Evolutionary conservation across 495 filamentous ascomycete genomes (phyloP).

Genomic region (Chaetomium cochliodes): DNA sequence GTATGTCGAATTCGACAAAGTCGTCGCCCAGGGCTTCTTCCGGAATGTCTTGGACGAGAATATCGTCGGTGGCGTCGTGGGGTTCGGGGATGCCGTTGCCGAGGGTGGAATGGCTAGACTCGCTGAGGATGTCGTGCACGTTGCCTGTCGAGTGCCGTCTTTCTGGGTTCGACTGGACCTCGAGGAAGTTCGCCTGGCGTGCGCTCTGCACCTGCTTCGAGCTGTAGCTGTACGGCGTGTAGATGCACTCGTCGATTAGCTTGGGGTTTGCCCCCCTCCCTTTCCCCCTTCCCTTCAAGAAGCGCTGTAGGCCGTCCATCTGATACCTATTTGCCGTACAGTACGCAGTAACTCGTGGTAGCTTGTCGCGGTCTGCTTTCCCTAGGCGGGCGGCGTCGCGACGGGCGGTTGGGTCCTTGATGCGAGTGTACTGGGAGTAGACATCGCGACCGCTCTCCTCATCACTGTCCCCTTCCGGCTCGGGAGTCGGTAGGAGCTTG

Average conservation of each 20-base stretch:
- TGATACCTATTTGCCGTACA: slow-evolving; percentile 90
- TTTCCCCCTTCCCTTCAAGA: slow-evolving; percentile 76
- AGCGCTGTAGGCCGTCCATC: slow-evolving; percentile 81
- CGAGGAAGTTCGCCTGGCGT: slow-evolving; percentile 31
- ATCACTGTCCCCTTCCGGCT: slow-evolving; percentile 68
- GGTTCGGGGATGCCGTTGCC: slow-evolving; percentile 28
- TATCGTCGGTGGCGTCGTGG: slow-evolving; percentile 25
- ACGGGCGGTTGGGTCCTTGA: slow-evolving; percentile 92
- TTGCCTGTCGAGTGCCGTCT: slow-evolving; percentile 48
- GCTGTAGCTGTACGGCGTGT: slow-evolving; percentile 81
- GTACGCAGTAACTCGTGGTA: slow-evolving; percentile 93
- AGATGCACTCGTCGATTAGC: slow-evolving; percentile 93
- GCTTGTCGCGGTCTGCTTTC: slow-evolving; percentile 82
- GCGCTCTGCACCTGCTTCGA: slow-evolving; percentile 36
- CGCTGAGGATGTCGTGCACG: slow-evolving; percentile 17
- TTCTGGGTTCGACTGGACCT: slow-evolving; percentile 57
- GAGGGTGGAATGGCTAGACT: slow-evolving; percentile 12
- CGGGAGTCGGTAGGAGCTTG: slow-evolving; percentile 88
- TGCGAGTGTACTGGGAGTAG: slow-evolving; percentile 87
- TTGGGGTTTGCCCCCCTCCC: slow-evolving; percentile 79
- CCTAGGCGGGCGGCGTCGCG: slow-evolving; percentile 90
- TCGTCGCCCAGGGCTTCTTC: slow-evolving; percentile 32
- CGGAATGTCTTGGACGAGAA: not conserved
- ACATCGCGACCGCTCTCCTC: slow-evolving; percentile 94
- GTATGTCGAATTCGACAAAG: slow-evolving; percentile 63